Conservation (phyloP, 139 green algal species). For the Chlamydomonas sphaeroides region DNA sequence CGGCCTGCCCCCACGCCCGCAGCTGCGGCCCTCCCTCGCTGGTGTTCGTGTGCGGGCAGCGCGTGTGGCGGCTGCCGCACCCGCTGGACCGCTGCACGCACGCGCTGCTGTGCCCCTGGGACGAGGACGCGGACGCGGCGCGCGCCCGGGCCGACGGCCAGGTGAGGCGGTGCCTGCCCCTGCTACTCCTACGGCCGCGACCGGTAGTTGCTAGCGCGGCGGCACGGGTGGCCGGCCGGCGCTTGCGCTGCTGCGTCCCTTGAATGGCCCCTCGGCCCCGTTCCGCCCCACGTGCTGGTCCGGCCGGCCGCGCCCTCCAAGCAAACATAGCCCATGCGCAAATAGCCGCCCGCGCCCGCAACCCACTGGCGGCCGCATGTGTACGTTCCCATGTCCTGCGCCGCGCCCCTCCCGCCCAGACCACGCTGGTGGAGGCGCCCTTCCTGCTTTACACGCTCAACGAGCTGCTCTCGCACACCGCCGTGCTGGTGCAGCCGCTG, state of each 20-base stretch:
- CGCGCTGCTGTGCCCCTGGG: conserved; percentile 79
- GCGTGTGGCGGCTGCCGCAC: conserved; percentile 66
- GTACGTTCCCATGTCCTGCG: no score
- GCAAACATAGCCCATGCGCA: background rate
- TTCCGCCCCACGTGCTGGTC: no score
- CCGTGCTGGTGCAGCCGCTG: conserved; percentile 84
- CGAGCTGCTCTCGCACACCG: conserved; percentile 70
- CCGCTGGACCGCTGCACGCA: conserved; percentile 60
- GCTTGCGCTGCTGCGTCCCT: no score
- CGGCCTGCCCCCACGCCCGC: background rate
- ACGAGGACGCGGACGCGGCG: conserved; percentile 48
- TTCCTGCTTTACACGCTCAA: conserved; percentile 83
- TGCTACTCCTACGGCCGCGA: no score
- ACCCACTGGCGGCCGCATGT: no score
- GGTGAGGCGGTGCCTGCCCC: no score
- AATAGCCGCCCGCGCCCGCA: background rate
- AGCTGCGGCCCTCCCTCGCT: conserved; percentile 69
- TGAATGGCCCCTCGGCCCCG: no score
- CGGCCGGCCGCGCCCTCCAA: no score
- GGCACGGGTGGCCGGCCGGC: no score
- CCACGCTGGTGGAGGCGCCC: conserved; percentile 54
- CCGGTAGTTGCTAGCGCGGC: no score
- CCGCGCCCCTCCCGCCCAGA: background rate
- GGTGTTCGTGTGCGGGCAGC: conserved; percentile 75
- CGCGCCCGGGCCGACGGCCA: no score